Evolutionary conservation across 352 stramenopile genomes (phyloP).

Genomic region (Pythium brassicae): DNA sequence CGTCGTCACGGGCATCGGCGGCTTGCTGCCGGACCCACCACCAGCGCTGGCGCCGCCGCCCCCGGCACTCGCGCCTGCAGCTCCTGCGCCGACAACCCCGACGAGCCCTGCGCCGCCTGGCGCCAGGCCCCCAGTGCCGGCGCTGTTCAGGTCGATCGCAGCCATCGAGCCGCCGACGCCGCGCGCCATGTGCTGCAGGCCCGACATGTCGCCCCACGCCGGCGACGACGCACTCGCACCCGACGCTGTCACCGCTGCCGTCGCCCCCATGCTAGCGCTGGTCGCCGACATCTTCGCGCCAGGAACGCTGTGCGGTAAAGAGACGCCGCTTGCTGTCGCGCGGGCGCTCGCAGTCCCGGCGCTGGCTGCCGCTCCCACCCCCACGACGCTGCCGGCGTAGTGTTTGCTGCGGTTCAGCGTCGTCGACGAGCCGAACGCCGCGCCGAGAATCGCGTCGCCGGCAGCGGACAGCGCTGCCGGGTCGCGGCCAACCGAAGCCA

Average conservation of each 20-base stretch:
- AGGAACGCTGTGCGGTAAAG: conserved; percentile 8
- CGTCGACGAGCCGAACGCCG: conserved; percentile 39
- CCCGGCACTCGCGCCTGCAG: conserved; percentile 1
- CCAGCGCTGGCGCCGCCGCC: not conserved
- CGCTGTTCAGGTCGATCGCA: conserved; percentile 17
- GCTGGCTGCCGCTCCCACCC: conserved; percentile 8
- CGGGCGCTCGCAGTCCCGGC: conserved; percentile 4
- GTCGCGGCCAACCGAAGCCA: conserved; percentile 51
- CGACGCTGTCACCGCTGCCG: conserved; percentile 2
- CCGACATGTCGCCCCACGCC: conserved; percentile 23
- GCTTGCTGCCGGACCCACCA: conserved; percentile 5
- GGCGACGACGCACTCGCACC: conserved; percentile 10
- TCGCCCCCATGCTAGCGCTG: conserved; percentile 9
- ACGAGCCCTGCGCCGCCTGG: not conserved
- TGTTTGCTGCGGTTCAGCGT: conserved; percentile 29
- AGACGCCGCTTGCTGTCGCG: not conserved
- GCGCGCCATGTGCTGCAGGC: conserved; percentile 28
- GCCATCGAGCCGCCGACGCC: conserved; percentile 20
- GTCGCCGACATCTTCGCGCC: conserved; percentile 4
- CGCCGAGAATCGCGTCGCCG: conserved; percentile 45
- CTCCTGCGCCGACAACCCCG: conserved; percentile 7
- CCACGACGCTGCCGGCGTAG: conserved; percentile 21
- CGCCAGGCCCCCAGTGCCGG: not conserved
- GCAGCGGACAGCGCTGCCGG: conserved; percentile 38
- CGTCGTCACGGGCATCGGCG: conserved; percentile 67